Conservation (phyloP, 169 alveolate species). For the Plasmodium cynomolgi region DNA sequence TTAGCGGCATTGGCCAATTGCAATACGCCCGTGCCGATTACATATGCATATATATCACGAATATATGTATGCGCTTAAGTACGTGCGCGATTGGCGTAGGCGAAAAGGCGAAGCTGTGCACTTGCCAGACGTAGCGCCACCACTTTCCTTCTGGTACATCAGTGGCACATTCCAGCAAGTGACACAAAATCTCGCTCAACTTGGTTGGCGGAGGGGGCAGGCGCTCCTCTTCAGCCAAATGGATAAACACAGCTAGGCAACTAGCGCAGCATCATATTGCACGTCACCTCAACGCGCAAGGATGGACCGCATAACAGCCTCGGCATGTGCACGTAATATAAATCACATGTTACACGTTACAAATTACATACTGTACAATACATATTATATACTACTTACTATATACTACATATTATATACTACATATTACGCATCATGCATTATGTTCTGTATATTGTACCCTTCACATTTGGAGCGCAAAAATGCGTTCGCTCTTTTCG, state of each 20-base stretch:
- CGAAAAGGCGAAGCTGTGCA: not conserved
- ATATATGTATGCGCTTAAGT: not conserved
- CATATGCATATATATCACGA: not conserved
- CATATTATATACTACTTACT: too few species aligned
- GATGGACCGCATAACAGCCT: not conserved
- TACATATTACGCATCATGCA: not conserved
- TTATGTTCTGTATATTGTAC: not conserved
- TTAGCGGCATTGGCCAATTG: not conserved
- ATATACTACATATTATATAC: too few species aligned
- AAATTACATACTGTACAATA: too few species aligned
- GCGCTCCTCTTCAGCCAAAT: not conserved
- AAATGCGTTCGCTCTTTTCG: not conserved
- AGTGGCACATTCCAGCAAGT: not conserved
- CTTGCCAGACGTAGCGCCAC: not conserved
- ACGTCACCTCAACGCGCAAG: not conserved
- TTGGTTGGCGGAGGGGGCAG: not conserved
- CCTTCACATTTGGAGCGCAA: not conserved
- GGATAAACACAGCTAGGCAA: not conserved
- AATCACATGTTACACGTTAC: not conserved
- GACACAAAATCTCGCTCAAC: not conserved
- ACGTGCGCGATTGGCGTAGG: not conserved
- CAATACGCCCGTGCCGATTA: not conserved
- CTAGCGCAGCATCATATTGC: not conserved
- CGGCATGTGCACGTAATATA: not conserved
- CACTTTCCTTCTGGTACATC: not conserved